Evolutionary conservation across 768 basidiomycete species (phyloP).

Genomic region (Kwoniella dejecticola): DNA sequence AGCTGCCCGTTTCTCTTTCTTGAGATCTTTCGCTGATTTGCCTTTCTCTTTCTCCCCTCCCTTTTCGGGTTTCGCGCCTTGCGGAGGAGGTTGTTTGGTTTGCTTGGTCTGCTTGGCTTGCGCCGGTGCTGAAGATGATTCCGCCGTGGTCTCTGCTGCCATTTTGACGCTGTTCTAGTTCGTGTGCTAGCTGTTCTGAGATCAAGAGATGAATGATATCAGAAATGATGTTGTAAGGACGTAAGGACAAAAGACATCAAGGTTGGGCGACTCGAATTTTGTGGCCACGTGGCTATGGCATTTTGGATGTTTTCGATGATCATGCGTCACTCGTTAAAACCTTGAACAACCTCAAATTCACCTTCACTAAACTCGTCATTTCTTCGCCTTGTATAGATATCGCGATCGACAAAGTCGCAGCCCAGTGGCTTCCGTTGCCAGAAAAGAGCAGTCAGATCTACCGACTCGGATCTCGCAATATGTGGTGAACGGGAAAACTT

Average conservation of each 20-base stretch:
- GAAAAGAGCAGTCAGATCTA: too few species aligned
- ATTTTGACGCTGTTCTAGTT: not conserved
- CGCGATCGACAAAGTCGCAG: too few species aligned
- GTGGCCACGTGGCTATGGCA: not conserved
- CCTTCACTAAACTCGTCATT: too few species aligned
- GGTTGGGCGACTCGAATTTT: conserved; percentile 10
- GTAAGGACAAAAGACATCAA: too few species aligned
- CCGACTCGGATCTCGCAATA: too few species aligned
- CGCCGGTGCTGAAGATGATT: not conserved
- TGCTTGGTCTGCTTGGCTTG: conserved; percentile 12
- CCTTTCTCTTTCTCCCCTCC: conserved; percentile 7
- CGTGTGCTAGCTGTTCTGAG: not conserved
- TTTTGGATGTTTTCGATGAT: not conserved
- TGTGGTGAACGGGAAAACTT: not conserved
- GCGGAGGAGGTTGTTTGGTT: conserved; percentile 9
- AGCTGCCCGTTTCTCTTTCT: conserved; percentile 54
- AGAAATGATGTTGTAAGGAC: too few species aligned
- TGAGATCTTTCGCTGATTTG: conserved; percentile 49
- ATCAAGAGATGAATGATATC: too few species aligned
- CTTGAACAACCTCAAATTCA: too few species aligned
- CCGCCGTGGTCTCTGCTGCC: not conserved
- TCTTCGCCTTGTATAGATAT: too few species aligned
- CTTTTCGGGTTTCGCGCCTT: conserved; percentile 2
- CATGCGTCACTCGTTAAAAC: too few species aligned
- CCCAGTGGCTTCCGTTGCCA: too few species aligned